These are phyloP conservation scores for Fusarium equiseti DNA, from an alignment of 2,329 filamentous ascomycete genomes.

Conservation along the genomic window DNA sequence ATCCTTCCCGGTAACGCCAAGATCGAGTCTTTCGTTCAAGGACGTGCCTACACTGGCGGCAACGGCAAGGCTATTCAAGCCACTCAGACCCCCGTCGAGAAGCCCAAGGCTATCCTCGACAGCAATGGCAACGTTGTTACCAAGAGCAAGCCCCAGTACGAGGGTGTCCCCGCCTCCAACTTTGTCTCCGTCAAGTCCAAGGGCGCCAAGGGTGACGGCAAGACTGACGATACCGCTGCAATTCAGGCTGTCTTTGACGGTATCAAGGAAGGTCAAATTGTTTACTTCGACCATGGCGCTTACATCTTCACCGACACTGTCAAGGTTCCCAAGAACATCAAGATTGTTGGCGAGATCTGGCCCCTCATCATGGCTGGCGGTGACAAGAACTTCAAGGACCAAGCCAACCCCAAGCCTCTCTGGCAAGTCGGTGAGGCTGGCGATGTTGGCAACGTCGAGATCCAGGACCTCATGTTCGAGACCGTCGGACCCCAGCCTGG, in stretches of 20 bases:
- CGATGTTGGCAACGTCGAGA: slow-evolving; percentile 84
- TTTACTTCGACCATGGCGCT: slow-evolving; percentile 81
- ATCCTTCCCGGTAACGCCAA: slow-evolving; percentile 78
- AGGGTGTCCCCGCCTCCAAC: slow-evolving; percentile 70
- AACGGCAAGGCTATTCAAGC: slow-evolving; percentile 69
- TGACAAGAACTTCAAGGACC: slow-evolving; percentile 75
- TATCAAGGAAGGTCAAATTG: slow-evolving; percentile 71
- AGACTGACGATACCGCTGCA: slow-evolving; percentile 85
- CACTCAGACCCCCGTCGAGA: slow-evolving; percentile 64
- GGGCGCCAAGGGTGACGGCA: slow-evolving; percentile 89
- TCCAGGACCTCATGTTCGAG: slow-evolving; percentile 87
- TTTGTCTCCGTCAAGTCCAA: slow-evolving; percentile 87
- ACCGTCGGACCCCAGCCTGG: slow-evolving; percentile 86
- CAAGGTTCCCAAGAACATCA: slow-evolving; percentile 80
- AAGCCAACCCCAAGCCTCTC: slow-evolving; percentile 82
- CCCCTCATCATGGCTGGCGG: slow-evolving; percentile 89
- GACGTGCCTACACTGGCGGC: slow-evolving; percentile 73
- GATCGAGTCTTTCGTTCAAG: slow-evolving; percentile 82
- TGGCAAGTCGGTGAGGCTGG: slow-evolving; percentile 85
- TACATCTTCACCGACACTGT: slow-evolving; percentile 79
- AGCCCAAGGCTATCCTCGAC: slow-evolving; percentile 75
- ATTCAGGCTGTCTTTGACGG: slow-evolving; percentile 83
- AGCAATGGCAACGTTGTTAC: slow-evolving; percentile 78
- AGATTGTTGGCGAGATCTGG: slow-evolving; percentile 93
- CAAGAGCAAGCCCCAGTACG: slow-evolving; percentile 90